A percentile compares a stretch with the other conserved stretches of the same genome.
These are phyloP conservation scores for Ramicandelaber brevisporus DNA, from an alignment of 192 early-diverging fungal genomes.

Conservation along the genomic window DNA sequence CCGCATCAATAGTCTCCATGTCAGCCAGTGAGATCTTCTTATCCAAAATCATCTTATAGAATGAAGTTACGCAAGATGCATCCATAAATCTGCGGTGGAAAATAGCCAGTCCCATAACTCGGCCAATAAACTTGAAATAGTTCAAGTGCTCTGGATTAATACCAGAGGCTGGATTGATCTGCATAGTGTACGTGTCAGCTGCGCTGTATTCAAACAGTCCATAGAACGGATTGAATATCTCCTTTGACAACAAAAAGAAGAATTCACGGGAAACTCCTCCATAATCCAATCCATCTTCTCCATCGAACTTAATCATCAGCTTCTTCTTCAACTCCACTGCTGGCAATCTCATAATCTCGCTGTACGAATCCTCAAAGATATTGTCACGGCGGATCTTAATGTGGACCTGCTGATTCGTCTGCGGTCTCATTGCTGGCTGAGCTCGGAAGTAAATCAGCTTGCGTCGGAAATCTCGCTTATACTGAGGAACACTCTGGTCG, in stretches of 20 bases:
- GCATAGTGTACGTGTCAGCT: conserved; percentile 93
- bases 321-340: conserved; percentile 83
- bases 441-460: conserved; percentile 93
- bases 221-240: conserved; percentile 97
- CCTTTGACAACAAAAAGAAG: conserved; percentile 92
- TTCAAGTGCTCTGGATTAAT: conserved; percentile 95
- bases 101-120: conserved; percentile 82
- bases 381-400: conserved; percentile 67
- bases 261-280: conserved; percentile 93
- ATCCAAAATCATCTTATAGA: conserved; percentile 89
- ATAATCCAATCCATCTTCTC: conserved; percentile 96
- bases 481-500: conserved; percentile 84
- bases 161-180: conserved; percentile 86
- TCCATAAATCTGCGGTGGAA: conserved; percentile 95
- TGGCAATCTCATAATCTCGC: conserved; percentile 82
- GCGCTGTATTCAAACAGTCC: conserved; percentile 94
- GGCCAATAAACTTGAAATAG: conserved; percentile 96
- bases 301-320: conserved; percentile 96
- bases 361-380: conserved; percentile 91
- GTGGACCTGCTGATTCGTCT: conserved; percentile 69
- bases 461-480: conserved; percentile 94
- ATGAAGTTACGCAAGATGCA: conserved; percentile 82
- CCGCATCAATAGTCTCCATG: conserved; percentile 87
- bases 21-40: conserved; percentile 73
- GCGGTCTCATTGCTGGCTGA: conserved; percentile 68